These are phyloP conservation scores for Podospora pseudoanserina DNA, from an alignment of 495 filamentous ascomycete species.

Conservation along the genomic window DNA sequence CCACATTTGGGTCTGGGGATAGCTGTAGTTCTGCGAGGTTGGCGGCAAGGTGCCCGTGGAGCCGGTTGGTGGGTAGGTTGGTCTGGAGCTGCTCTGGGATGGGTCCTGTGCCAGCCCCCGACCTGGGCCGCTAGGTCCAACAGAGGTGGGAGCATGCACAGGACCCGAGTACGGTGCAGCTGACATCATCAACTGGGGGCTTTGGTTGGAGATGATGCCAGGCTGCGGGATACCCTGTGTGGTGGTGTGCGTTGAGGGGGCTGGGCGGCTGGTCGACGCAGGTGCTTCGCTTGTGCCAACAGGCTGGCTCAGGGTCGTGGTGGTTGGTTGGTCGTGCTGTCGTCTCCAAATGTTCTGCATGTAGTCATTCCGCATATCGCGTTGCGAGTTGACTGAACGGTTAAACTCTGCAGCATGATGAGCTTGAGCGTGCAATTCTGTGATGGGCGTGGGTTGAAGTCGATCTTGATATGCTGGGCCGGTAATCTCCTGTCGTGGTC, in stretches of 20 bases:
- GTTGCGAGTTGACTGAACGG: slow-evolving; percentile 69
- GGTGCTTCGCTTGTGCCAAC: slow-evolving; percentile 41
- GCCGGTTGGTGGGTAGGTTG: slow-evolving; percentile 34
- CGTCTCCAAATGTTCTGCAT: slow-evolving; percentile 73
- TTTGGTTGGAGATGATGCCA: slow-evolving; percentile 47
- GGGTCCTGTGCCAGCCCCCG: slow-evolving; percentile 49
- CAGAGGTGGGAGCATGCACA: slow-evolving; percentile 49
- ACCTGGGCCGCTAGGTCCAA: slow-evolving; percentile 47
- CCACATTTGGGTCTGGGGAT: slow-evolving; percentile 50
- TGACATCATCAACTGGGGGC: slow-evolving; percentile 57
- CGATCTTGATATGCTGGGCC: slow-evolving; percentile 88
- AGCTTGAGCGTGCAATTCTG: slow-evolving; percentile 86
- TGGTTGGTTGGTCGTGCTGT: slow-evolving; percentile 67
- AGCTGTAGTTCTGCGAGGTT: slow-evolving; percentile 45
- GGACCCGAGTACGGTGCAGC: slow-evolving; percentile 49
- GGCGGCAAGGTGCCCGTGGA: slow-evolving; percentile 37
- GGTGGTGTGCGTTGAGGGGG: slow-evolving; percentile 47
- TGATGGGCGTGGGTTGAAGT: slow-evolving; percentile 68
- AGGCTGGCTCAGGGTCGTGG: slow-evolving; percentile 48
- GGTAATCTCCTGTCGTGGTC: slow-evolving; percentile 79
- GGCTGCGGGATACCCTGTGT: slow-evolving; percentile 40
- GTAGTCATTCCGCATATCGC: slow-evolving; percentile 69
- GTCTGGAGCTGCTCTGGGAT: slow-evolving; percentile 46
- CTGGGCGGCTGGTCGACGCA: slow-evolving; percentile 46
- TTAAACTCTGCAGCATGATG: slow-evolving; percentile 88